Percentiles rank a stretch among this genome's conserved stretches.
Conservation (phyloP, 2,329 filamentous ascomycete species). For the Fusarium sp. region DNA sequence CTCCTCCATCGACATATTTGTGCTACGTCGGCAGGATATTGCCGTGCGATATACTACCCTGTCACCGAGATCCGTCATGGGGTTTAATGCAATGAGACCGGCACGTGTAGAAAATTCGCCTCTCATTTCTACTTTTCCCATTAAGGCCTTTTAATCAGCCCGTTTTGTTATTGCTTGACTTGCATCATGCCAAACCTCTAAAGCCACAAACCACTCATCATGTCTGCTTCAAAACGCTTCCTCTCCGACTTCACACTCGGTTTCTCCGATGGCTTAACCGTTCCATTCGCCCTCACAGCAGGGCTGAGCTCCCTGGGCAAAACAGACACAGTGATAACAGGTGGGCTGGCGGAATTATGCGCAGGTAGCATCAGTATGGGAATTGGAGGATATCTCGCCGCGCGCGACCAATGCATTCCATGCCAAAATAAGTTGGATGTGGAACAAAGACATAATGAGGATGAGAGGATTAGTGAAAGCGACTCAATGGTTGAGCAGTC, state of each 20-base stretch:
- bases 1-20: constrained; percentile 1
- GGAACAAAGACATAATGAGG: constrained; percentile 41
- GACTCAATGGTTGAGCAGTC: neutral
- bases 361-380: constrained; percentile 81
- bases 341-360: constrained; percentile 77
- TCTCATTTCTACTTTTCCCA: neutral
- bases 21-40: constrained; percentile 18
- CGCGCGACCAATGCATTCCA: constrained; percentile 54
- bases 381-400: constrained; percentile 76
- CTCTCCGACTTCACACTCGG: constrained; percentile 78
- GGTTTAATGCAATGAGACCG: neutral
- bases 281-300: constrained; percentile 80
- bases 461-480: constrained; percentile 35
- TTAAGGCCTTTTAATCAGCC: neutral
- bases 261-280: constrained; percentile 79
- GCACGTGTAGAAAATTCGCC: constrained; percentile 1
- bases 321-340: constrained; percentile 74
- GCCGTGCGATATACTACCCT: constrained; percentile 18
- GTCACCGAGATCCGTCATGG: constrained; percentile 14
- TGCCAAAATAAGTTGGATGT: constrained; percentile 18
- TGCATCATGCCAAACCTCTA: neutral
- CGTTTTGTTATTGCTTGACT: neutral
- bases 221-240: constrained; percentile 56
- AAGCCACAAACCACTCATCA: neutral
- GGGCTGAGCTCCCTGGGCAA: constrained; percentile 73